Evolutionary conservation across 1,284 basidiomycete genomes (phyloP), one percentile per base, ranked within the genome.

Genomic region (Cryptococcus floricola): DNA sequence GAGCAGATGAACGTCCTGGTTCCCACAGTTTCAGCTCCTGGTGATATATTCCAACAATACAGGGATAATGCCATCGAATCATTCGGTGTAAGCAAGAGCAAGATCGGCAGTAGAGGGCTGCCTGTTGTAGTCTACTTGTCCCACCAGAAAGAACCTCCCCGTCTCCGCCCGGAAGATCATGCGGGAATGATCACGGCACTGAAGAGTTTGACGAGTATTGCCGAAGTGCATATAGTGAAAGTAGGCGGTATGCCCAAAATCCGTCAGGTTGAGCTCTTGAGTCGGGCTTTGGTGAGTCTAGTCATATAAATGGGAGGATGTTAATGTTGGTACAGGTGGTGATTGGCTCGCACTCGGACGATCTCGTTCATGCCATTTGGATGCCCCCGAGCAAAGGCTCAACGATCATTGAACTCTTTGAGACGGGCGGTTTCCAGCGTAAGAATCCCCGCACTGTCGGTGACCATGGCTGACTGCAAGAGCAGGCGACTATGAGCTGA

Each of bases 41-140:
- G 38, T 12, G 45, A 56, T 16, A 74, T 71, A 57, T 74, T 67
- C 56, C 61, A 64, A 5, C 64, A 69, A 2, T 63, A 68, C 54
- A 56, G 71, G 19, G 39, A 38, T 27, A 68, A 64, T 48, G 62
- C 71, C 48, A 54, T 69, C 43, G 51, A 60, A 5, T 61, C 69
- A 0, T 27, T 68, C 1, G 66, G 68, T 12, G 61, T 65, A 14
- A 59, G 61, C 28, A 52, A 59, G 3, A 19, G 60, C 5, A 44
- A 52, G 16, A 53, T 49, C n/a, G 63, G 56, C 9, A 52, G 48
- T 5, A 56, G 59, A 31, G 63, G 61, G 5, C 63, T 70, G 23
- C 73, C 73, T 0, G 70, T 75, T 3, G 67, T 77, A 5, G 69
- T 75, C 13, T 75, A 69, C 53, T 25, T 71, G 16, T 67, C 65